Evolutionary conservation across 306 rosid species (phyloP), one percentile per base, ranked within the genome.

Genomic region (Begonia fuchsioides): DNA sequence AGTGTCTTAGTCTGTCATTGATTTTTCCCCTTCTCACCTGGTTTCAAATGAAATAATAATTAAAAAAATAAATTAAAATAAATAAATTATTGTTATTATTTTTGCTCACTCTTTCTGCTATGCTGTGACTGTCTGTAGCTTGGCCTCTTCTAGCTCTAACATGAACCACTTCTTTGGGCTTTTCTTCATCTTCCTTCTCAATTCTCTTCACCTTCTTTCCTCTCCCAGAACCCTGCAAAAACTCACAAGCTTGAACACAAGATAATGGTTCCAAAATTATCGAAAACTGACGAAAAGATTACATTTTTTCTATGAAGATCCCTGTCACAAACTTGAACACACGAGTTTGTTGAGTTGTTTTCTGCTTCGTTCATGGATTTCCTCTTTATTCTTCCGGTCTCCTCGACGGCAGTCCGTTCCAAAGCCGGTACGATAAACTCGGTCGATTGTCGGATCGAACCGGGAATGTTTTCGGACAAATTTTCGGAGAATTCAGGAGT

Each of bases 101-200:
- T 15, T 38, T 10, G 38, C 11, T 47, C 82, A 90, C 98, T 93
- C 98, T 85, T 69, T 90, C 98, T 65, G 98, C 96, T 65, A 90
- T 57, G 58, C 98, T 90, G 65, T 90, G 98, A 66, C 94, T 90
- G 49, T 90, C 94, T 11, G 96, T 90, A 49, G 98, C 98, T 69
- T 90, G 98, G 46, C 98, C 98, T 73, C 98, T 79, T 76, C 75
- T 81, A 41, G 98, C 96, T 81, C 98, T 82, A 43, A 90, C 96
- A 67, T 85, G 96, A 66, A 85, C 94, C 44, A 90, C 94, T 56
- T 77, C 98, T 63, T 72, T 81, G 64, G 69, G 58, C 55, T 77
- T 85, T 49, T 66, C 87, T 35, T 61, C 72, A 51, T 72, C 87
- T 65, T 26, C 35, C 8, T 68, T 65, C 53, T 13, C 65, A 56